Base-by-base conservation (phyloP, 768 basidiomycete genomes). In the Leccinum subgranulosum region DNA sequence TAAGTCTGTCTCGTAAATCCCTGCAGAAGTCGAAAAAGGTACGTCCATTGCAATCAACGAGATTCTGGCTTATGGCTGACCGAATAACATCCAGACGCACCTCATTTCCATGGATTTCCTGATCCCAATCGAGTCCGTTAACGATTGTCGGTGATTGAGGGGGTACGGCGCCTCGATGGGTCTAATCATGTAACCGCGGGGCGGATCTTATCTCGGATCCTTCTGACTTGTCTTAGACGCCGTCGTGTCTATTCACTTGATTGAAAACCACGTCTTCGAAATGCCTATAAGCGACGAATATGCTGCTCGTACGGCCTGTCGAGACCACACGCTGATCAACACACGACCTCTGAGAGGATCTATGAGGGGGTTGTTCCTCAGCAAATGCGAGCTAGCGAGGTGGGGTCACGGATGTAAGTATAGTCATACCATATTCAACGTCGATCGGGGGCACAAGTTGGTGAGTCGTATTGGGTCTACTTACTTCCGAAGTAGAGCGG, bases 391-490 rank as follows among this genome's bases (percentile, higher is more conserved):
- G 39, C 34, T 31, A n/a, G 47, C 19, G 11, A 57, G 54, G 46
- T 14, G 29, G 45, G 2, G 8, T 29, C 9, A 34, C 29, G 0
- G n/a, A 21, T 65, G 64, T 63, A 65, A 55, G 50, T 62, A 57
- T 45, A 65, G 60, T n/a, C 64, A 62, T 50, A 62, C 58, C 23
- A 62, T 62, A 34, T 65, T 65, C 57, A 65, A 65, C 17, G 25
- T 49, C 39, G 49, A 59, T 25, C 64, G 63, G 5, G 64, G 59
- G 21, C 46, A 53, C 36, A 52, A 47, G 21, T 31, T 62, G 25
- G 64, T 65, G 48, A 53, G 57, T 49, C 19, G 4, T 3, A 21
- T 11, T 14, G 23, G 12, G 4, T 19, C 31, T 33, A 7, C 19
- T 31, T 31, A 31, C 11, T 8, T 29, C 36, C 4, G 5, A 9